phyloP scores from a whole-genome alignment of 441 rosid genomes.

The Syzygium syzygioides region DNA sequence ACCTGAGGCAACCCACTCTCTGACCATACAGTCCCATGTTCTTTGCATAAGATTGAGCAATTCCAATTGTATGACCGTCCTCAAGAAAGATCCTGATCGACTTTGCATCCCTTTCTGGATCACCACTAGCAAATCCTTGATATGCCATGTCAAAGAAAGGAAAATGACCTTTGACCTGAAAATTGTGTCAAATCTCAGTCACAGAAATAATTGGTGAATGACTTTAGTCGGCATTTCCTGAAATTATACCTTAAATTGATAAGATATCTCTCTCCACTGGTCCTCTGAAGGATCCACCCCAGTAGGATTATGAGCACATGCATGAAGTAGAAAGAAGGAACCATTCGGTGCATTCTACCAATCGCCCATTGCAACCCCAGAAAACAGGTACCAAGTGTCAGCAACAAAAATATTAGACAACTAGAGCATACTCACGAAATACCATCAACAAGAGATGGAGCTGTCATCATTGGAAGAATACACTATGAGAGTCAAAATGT shows the following conservation, averaged over 20 bases:
- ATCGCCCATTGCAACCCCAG: background rate
- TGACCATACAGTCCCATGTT: constrained; percentile 99
- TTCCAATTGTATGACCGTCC: constrained; percentile 88
- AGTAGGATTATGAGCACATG: constrained; percentile 99
- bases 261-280: constrained; percentile 92
- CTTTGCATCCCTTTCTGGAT: constrained; percentile 91
- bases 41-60: constrained; percentile 92
- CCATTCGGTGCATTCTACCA: constrained; percentile 82
- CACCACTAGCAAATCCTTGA: constrained; percentile 99
- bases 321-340: constrained; percentile 91
- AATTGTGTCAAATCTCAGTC: background rate
- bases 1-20: constrained; percentile 97
- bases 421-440: background rate
- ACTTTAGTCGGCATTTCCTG: background rate
- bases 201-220: background rate
- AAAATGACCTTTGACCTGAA: constrained; percentile 79
- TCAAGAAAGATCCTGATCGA: constrained; percentile 87
- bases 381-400: background rate
- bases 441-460: background rate
- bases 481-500: background rate
- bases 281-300: constrained; percentile 96
- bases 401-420: background rate
- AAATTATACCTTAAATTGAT: constrained; percentile 61
- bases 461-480: background rate
- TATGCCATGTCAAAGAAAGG: constrained; percentile 97